Conservation (phyloP, 257 asterid species). For the Plantago ovata region DNA sequence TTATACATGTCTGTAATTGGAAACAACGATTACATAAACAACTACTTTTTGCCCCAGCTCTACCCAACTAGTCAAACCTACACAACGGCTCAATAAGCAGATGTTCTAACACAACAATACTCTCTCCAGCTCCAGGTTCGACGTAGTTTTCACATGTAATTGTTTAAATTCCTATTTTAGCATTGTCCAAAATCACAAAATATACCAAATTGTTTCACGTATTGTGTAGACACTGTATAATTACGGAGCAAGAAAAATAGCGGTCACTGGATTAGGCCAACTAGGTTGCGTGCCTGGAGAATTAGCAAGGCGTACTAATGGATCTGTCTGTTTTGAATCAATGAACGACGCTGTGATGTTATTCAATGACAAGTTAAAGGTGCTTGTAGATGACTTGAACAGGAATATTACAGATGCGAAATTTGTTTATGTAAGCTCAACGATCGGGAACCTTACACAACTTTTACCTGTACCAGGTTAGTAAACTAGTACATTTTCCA, state of each 20-base stretch:
- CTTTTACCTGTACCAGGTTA: slow-evolving; percentile 15
- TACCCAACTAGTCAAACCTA: background rate
- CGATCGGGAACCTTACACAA: background rate
- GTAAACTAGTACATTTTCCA: background rate
- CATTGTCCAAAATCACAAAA: no score
- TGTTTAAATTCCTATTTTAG: no score
- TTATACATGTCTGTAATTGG: background rate
- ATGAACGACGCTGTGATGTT: slow-evolving; percentile 25
- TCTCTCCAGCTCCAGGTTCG: background rate
- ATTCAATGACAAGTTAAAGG: slow-evolving; percentile 29
- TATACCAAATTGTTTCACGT: no score
- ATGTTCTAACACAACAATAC: background rate
- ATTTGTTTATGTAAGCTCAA: slow-evolving; percentile 15
- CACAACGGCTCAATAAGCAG: background rate
- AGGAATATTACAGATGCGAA: slow-evolving; percentile 18
- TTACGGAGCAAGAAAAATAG: slow-evolving; percentile 39
- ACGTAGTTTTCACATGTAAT: no score
- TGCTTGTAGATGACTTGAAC: slow-evolving; percentile 24
- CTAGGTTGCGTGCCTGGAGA: slow-evolving; percentile 34
- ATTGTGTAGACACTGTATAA: slow-evolving; percentile 26
- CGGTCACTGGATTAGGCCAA: slow-evolving; percentile 25
- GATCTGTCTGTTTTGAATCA: slow-evolving; percentile 4
- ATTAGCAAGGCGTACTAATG: background rate
- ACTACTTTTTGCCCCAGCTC: background rate
- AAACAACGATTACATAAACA: background rate